phyloP scores from a whole-genome alignment of 1,284 basidiomycete species.

The Irpex lacteus region DNA sequence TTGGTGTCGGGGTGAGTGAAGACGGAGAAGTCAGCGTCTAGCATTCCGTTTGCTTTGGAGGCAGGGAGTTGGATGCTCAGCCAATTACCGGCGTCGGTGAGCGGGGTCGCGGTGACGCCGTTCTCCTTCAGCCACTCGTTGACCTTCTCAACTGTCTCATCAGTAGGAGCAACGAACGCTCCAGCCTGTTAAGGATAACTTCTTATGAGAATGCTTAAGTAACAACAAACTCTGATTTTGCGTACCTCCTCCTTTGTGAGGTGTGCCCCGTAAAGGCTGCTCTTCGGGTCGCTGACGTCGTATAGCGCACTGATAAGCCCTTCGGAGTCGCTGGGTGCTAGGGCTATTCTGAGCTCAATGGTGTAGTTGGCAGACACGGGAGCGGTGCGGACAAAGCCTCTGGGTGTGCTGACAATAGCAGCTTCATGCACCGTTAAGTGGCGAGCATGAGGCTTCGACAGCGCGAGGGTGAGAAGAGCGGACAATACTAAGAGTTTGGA shows the following conservation, averaged over 20 bases:
- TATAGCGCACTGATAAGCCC: constrained; percentile 26
- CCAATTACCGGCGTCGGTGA: constrained; percentile 39
- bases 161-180: constrained; percentile 32
- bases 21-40: constrained; percentile 37
- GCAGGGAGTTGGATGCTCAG: constrained; percentile 35
- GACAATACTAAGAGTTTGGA: constrained; percentile 21
- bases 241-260: constrained; percentile 31
- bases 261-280: constrained; percentile 31
- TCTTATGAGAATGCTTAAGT: too few relatives aligned
- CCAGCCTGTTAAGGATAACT: constrained; percentile 31
- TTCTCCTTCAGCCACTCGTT: constrained; percentile 36
- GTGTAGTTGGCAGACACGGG: constrained; percentile 16
- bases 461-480: constrained; percentile 18
- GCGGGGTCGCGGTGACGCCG: constrained; percentile 28
- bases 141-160: constrained; percentile 33
- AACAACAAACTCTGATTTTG: too few relatives aligned
- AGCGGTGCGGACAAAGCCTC: constrained; percentile 19
- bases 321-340: constrained; percentile 21
- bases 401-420: constrained; percentile 15
- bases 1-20: constrained; percentile 36
- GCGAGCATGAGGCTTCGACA: constrained; percentile 19
- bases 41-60: constrained; percentile 36
- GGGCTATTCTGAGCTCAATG: constrained; percentile 24
- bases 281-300: constrained; percentile 32
- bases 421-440: constrained; percentile 19